These are phyloP conservation scores for Penicillium occitanis DNA, from an alignment of 2,329 filamentous ascomycete species.

Conservation along the genomic window DNA sequence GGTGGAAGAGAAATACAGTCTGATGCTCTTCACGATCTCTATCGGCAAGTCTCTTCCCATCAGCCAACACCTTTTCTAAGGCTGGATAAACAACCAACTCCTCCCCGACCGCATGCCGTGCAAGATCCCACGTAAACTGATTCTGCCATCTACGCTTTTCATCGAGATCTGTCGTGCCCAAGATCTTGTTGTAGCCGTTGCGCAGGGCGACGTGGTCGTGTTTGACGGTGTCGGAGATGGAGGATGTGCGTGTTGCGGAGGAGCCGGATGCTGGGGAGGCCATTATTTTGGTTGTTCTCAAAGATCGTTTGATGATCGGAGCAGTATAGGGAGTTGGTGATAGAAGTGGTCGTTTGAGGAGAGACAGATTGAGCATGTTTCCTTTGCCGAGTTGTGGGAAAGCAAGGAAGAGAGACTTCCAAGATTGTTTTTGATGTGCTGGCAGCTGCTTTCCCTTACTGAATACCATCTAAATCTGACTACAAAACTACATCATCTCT, in stretches of 20 bases:
- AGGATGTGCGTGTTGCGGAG: neutral
- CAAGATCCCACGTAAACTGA: conserved; percentile 55
- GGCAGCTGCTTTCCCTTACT: neutral
- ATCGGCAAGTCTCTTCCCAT: conserved; percentile 47
- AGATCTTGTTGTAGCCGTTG: conserved; percentile 46
- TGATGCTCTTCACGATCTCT: conserved; percentile 41
- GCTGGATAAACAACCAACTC: conserved; percentile 58
- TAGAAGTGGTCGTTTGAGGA: neutral
- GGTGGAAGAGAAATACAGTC: neutral
- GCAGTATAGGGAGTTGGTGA: neutral
- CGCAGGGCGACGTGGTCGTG: conserved; percentile 46
- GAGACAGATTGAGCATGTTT: neutral
- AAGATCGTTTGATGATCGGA: neutral
- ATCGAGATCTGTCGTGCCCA: conserved; percentile 45
- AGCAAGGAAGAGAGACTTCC: neutral
- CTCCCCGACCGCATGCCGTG: conserved; percentile 53
- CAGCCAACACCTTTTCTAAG: conserved; percentile 50
- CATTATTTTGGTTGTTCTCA: neutral
- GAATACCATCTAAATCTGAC: neutral
- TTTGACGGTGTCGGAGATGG: conserved; percentile 41
- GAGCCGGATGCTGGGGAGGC: neutral
- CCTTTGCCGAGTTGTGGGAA: neutral
- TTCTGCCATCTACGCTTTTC: conserved; percentile 50
- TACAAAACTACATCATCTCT: neutral
- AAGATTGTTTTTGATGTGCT: neutral